Percentiles rank a stretch among this genome's conserved stretches.
Evolutionary conservation across 805 yeast genomes (phyloP).

Genomic region (Kregervanrija delftensis): DNA sequence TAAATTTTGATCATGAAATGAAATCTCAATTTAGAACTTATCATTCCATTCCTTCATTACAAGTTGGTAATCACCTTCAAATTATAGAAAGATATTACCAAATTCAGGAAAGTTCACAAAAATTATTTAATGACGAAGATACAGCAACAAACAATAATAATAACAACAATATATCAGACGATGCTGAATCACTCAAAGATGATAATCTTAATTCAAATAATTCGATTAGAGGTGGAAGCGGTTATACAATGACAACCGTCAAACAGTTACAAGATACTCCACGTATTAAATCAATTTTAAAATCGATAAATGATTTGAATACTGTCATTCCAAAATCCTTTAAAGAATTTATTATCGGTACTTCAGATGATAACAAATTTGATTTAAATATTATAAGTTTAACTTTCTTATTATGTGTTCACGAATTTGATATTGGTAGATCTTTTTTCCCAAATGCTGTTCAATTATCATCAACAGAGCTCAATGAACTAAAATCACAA

Average conservation of each 20-base stretch:
- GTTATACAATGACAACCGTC: slow-evolving; percentile 37
- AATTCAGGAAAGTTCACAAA: slow-evolving; percentile 12
- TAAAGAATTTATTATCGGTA: slow-evolving; percentile 34
- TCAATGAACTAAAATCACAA: slow-evolving; percentile 4
- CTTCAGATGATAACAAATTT: slow-evolving; percentile 12
- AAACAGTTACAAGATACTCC: slow-evolving; percentile 94
- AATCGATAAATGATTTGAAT: slow-evolving; percentile 75
- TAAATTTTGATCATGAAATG: slow-evolving; percentile 93
- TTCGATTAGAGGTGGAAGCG: slow-evolving; percentile 23
- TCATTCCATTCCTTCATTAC: slow-evolving; percentile 88
- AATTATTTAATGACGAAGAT: slow-evolving; percentile 16
- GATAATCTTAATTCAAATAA: not conserved
- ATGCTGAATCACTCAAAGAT: not conserved
- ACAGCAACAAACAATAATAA: not conserved
- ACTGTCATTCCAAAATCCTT: slow-evolving; percentile 40
- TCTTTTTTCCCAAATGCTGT: slow-evolving; percentile 20
- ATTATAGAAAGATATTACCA: slow-evolving; percentile 21
- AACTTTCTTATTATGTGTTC: slow-evolving; percentile 66
- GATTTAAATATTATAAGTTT: slow-evolving; percentile 61
- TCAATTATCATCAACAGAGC: slow-evolving; percentile 4
- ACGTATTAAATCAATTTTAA: slow-evolving; percentile 78
- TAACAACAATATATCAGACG: not conserved
- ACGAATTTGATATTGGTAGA: slow-evolving; percentile 32
- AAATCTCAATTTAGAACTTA: slow-evolving; percentile 86
- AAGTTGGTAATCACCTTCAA: slow-evolving; percentile 47